A percentile compares a stretch with the other conserved stretches of the same genome.
Evolutionary conservation across 1,139 yeast species (phyloP).

Genomic region (Kluyveromyces marxianus): DNA sequence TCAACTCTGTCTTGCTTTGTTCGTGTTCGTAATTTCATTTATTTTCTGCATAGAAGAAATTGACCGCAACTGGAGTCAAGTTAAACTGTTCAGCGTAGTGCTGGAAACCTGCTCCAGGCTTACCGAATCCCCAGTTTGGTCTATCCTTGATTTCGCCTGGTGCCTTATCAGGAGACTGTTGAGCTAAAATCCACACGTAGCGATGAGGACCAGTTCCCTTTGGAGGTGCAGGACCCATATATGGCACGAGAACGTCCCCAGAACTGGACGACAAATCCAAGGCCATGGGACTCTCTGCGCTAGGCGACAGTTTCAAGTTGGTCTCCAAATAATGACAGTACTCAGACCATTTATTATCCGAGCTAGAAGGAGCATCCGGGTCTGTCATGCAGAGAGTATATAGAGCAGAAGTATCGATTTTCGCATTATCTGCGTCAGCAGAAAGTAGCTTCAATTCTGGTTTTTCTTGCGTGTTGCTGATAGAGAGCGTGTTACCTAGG

Average conservation of each 20-base stretch:
- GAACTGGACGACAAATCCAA: constrained; percentile 10
- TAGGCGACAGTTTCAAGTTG: constrained; percentile 42
- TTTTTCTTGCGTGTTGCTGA: constrained; percentile 52
- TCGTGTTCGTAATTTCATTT: neutral
- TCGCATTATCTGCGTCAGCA: constrained; percentile 40
- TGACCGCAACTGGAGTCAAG: constrained; percentile 61
- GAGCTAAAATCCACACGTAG: constrained; percentile 66
- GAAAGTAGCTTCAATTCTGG: constrained; percentile 53
- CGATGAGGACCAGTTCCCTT: constrained; percentile 75
- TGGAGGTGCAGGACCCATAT: constrained; percentile 83
- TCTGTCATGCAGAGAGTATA: constrained; percentile 78
- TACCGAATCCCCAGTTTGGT: constrained; percentile 79
- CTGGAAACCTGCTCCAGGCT: constrained; percentile 66
- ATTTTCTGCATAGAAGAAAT: constrained; percentile 59
- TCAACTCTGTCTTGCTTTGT: neutral
- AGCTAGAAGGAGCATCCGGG: constrained; percentile 86
- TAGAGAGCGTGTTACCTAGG: constrained; percentile 67
- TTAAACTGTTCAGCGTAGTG: constrained; percentile 67
- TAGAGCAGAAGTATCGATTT: constrained; percentile 25
- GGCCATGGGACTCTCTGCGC: constrained; percentile 27
- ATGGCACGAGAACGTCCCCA: constrained; percentile 35
- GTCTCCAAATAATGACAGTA: constrained; percentile 70
- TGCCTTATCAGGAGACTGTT: constrained; percentile 39
- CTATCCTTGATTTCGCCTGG: constrained; percentile 37
- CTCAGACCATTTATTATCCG: constrained; percentile 84